Percentiles rank a stretch among this genome's conserved stretches.
Conservation (phyloP, 225 moss, liverwort and hornwort genomes). For the Neckera pumila region DNA sequence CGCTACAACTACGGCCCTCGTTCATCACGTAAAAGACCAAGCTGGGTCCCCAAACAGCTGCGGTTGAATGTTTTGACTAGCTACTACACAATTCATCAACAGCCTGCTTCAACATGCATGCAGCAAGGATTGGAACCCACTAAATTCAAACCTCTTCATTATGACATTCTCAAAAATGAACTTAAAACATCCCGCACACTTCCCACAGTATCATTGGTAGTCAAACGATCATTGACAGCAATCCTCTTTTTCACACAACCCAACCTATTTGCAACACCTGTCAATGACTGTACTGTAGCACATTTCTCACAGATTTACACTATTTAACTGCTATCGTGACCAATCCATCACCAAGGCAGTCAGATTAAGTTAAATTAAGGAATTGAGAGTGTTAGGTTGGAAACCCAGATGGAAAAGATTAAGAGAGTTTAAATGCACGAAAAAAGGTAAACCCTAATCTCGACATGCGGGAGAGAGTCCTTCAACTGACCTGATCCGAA, state of each 20-base stretch:
- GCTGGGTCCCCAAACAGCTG: neutral
- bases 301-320: neutral
- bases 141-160: neutral
- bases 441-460: neutral
- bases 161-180: neutral
- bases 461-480: neutral
- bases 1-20: neutral
- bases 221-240: neutral
- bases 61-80: neutral
- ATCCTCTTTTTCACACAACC: neutral
- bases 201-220: neutral
- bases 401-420: neutral
- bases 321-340: neutral
- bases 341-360: neutral
- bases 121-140: neutral
- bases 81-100: no score
- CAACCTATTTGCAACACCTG: neutral
- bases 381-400: neutral
- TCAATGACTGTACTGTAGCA: neutral
- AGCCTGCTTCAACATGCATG: no score
- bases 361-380: neutral
- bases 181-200: neutral
- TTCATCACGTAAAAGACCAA: neutral
- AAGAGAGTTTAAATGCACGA: neutral
- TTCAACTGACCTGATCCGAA: conserved; percentile 30